These are phyloP conservation scores for Cadophora malorum DNA, from an alignment of 2,329 filamentous ascomycete species.

Conservation along the genomic window DNA sequence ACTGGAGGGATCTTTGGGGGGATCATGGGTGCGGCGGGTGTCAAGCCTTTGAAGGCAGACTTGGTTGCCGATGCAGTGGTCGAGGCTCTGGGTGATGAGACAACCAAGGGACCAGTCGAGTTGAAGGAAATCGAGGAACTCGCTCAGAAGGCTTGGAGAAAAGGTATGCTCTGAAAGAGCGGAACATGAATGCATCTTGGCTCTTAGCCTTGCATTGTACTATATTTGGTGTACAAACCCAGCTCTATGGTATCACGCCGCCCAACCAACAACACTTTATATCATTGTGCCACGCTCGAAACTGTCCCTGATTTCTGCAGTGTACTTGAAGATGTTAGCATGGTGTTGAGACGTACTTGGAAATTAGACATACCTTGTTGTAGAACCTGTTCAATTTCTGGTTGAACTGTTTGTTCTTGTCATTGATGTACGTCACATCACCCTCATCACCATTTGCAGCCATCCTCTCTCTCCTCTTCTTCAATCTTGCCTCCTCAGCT, in stretches of 20 bases:
- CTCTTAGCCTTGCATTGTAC: slow-evolving; percentile 34
- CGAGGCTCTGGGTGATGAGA: slow-evolving; percentile 80
- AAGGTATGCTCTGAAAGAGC: slow-evolving; percentile 75
- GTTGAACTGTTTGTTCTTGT: slow-evolving; percentile 99
- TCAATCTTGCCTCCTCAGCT: slow-evolving; percentile 84
- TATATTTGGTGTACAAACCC: slow-evolving; percentile 28
- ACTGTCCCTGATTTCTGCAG: slow-evolving; percentile 92
- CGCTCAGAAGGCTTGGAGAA: slow-evolving; percentile 85
- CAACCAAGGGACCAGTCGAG: slow-evolving; percentile 77
- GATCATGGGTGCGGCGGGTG: slow-evolving; percentile 81
- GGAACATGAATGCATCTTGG: slow-evolving; percentile 27
- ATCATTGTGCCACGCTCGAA: slow-evolving; percentile 98
- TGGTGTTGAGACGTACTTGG: not conserved
- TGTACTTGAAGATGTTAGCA: slow-evolving; percentile 65
- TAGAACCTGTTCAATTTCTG: slow-evolving; percentile 95
- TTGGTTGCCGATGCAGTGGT: slow-evolving; percentile 88
- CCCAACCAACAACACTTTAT: slow-evolving; percentile 49
- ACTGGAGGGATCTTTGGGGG: slow-evolving; percentile 77
- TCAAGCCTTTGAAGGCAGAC: slow-evolving; percentile 88
- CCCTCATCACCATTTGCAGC: slow-evolving; percentile 81
- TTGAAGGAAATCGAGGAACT: slow-evolving; percentile 81
- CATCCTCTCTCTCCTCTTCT: slow-evolving; percentile 83
- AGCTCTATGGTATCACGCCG: slow-evolving; percentile 26
- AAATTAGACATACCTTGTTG: slow-evolving; percentile 69
- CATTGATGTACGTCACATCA: slow-evolving; percentile 98